A percentile compares a stretch with the other conserved stretches of the same genome.
These are phyloP conservation scores for Neurospora sp. DNA, from an alignment of 495 filamentous ascomycete genomes.

Conservation along the genomic window DNA sequence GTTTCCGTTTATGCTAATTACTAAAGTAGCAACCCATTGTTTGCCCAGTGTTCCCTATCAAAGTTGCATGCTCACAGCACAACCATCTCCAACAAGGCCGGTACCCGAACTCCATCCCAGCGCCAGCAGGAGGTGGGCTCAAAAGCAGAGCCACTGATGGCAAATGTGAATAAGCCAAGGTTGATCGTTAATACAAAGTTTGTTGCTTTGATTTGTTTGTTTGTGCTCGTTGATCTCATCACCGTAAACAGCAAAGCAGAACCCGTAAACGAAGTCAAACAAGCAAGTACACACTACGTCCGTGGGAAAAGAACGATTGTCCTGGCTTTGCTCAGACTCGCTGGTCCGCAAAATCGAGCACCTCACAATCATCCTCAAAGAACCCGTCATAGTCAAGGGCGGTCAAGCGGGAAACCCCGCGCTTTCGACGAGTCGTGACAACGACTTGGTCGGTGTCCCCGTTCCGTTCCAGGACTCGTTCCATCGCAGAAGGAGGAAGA, in stretches of 20 bases:
- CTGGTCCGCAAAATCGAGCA: conserved; percentile 83
- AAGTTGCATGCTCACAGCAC: background rate
- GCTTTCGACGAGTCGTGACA: conserved; percentile 64
- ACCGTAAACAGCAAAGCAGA: conserved; percentile 2
- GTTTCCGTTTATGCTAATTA: background rate
- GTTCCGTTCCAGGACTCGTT: conserved; percentile 46
- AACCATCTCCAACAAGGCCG: background rate
- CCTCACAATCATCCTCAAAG: conserved; percentile 90
- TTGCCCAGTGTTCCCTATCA: background rate
- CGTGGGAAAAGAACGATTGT: conserved; percentile 3
- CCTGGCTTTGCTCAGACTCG: conserved; percentile 46
- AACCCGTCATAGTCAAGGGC: conserved; percentile 65
- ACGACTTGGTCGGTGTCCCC: conserved; percentile 63
- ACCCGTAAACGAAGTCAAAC: background rate
- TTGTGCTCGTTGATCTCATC: background rate
- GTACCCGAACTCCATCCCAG: background rate
- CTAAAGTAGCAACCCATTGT: background rate
- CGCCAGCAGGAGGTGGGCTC: background rate
- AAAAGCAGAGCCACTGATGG: background rate
- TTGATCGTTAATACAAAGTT: background rate
- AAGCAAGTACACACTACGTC: background rate
- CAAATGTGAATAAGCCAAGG: background rate
- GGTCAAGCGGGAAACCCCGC: conserved; percentile 37
- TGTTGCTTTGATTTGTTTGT: background rate
- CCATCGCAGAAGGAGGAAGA: conserved; percentile 45